Evolutionary conservation across 148 eudicot species (phyloP), one percentile per base, ranked within the genome.

Genomic region (Rheum nobile): DNA sequence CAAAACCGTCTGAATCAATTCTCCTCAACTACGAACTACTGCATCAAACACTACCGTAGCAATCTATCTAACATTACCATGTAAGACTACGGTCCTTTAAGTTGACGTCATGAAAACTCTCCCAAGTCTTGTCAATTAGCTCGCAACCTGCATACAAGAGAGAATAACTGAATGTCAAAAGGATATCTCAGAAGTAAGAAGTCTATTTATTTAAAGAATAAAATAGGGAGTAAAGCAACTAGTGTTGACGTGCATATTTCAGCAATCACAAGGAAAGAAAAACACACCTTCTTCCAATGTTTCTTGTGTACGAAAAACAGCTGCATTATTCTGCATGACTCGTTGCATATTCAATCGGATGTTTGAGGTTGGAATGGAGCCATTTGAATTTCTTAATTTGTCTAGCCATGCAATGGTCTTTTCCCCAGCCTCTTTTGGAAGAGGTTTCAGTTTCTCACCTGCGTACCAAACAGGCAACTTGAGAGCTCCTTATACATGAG

Each of bases 311-410:
- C 99, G 88, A 71, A 95, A 95, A 29, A 95, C 99, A 46, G 99
- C 99, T 80, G 99, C 99, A 85, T 95, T 90, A 74, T 79, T 95
- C 84, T 95, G 96, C 99, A 95, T 90, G 35, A 90, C 57, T 19
- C 97, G 86, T 73, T 95, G 99, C 99, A 95, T 95, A 80, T 95
- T 86, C 79, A 95, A 75, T 34, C 99, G 88, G 77, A 95, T 88
- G 77, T 88, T 81, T 37, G 96, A 90, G 57, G 97, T 95, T 74
- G 94, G 90, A 77, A 82, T 83, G 72, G 99, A 87, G 74, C 99
- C 99, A 72, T 88, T 90, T 69, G 97, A 79, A 78, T 92, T 87
- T 71, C 97, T 84, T 46, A 95, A 57, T 84, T 92, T 95, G 82
- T 95, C 97, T 77, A 95, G 81, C 96, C 99, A 95, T 52, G 91